Conservation (phyloP, 2,329 filamentous ascomycete genomes). For the Bipolaris gigantea region DNA sequence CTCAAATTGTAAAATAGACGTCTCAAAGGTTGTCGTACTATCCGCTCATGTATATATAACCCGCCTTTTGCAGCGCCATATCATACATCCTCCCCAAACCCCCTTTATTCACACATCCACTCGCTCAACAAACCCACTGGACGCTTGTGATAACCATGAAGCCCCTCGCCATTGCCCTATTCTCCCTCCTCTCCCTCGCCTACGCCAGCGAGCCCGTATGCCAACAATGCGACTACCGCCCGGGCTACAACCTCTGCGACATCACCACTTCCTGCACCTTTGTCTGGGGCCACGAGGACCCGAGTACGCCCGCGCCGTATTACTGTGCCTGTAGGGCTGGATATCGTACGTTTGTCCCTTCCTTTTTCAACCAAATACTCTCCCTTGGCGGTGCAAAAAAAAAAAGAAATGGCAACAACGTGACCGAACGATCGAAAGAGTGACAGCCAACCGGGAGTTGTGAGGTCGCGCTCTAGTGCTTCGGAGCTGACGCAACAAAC, state of each 20-base stretch:
- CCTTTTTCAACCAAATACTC: too few relatives aligned
- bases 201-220: neutral
- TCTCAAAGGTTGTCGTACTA: too few relatives aligned
- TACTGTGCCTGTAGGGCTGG: conserved; percentile 5
- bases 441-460: too few relatives aligned
- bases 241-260: conserved; percentile 44
- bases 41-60: too few relatives aligned
- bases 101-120: neutral
- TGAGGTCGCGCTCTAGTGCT: too few relatives aligned
- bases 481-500: neutral
- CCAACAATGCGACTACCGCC: neutral
- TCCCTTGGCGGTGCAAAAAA: too few relatives aligned
- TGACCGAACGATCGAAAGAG: too few relatives aligned
- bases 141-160: neutral
- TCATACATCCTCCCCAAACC: too few relatives aligned
- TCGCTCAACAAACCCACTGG: neutral
- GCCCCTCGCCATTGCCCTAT: neutral
- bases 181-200: neutral
- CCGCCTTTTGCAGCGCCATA: too few relatives aligned
- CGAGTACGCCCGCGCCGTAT: neutral
- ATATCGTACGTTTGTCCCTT: neutral
- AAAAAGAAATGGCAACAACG: too few relatives aligned
- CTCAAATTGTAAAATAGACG: too few relatives aligned
- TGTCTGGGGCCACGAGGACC: conserved; percentile 8
- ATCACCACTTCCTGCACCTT: conserved; percentile 50